A percentile compares a stretch with the other conserved stretches of the same genome.
These are phyloP conservation scores for Paraphaeosphaeria sporulosa DNA, from an alignment of 2,329 filamentous ascomycete species.

Conservation along the genomic window DNA sequence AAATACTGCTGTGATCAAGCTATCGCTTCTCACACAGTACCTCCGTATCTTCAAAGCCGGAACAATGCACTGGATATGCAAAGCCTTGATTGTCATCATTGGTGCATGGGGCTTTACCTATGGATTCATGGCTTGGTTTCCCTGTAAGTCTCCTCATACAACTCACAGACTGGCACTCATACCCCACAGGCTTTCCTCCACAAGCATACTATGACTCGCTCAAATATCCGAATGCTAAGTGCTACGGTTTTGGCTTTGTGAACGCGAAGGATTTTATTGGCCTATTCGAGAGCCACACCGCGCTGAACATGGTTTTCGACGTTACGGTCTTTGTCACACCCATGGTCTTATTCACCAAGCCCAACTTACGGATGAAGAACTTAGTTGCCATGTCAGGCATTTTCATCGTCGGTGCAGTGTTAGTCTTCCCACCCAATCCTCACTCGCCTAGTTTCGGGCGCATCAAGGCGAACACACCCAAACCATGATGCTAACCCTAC, in stretches of 20 bases:
- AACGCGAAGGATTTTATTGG: slow-evolving; percentile 29
- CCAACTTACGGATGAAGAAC: slow-evolving; percentile 37
- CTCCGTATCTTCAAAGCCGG: slow-evolving; percentile 47
- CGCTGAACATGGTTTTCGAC: slow-evolving; percentile 47
- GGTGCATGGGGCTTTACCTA: slow-evolving; percentile 42
- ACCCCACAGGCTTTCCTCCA: slow-evolving; percentile 28
- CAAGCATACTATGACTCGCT: slow-evolving; percentile 33
- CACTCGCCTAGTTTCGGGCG: background rate
- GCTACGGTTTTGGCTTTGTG: slow-evolving; percentile 39
- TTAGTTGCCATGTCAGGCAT: slow-evolving; percentile 40
- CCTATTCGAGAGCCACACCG: slow-evolving; percentile 37
- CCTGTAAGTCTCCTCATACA: slow-evolving; percentile 20
- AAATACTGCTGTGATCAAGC: slow-evolving; percentile 44
- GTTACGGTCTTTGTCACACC: slow-evolving; percentile 41
- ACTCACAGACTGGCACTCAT: background rate
- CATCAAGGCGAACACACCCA: background rate
- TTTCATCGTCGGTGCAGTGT: slow-evolving; percentile 44
- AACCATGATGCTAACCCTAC: slow-evolving; percentile 17
- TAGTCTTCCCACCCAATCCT: slow-evolving; percentile 19
- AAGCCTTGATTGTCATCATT: slow-evolving; percentile 31
- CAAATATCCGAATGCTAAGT: slow-evolving; percentile 26
- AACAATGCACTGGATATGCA: slow-evolving; percentile 37
- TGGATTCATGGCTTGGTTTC: slow-evolving; percentile 41
- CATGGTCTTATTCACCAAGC: slow-evolving; percentile 37
- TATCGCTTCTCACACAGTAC: slow-evolving; percentile 47